Evolutionary conservation across 2,329 filamentous ascomycete genomes (phyloP), one percentile per base, ranked within the genome.

Genomic region (Sphaceloma murrayae): DNA sequence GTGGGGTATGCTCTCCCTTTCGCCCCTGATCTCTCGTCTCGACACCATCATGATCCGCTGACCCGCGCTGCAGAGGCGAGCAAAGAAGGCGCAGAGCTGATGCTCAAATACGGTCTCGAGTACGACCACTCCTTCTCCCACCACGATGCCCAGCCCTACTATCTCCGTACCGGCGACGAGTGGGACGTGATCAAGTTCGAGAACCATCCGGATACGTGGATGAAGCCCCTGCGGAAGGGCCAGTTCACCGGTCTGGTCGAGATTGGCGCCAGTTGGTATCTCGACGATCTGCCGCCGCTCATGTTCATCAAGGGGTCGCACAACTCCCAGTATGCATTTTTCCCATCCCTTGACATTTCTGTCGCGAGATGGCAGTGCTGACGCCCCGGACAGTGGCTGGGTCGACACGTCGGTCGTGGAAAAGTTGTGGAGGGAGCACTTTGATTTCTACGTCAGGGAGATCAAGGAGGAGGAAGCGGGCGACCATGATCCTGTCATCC

Each of bases 401-500:
- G 31, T 34, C 3, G 22, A 33, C 59, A 59, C 39, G 64, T 71
- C 0, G 62, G 71, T n/a, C 75, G 70, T 81, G 1, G 76, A 82
- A 53, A 74, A 78, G 24, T 69, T 80, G 24, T 81, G 77, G 77
- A 64, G 71, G 52, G 75, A 81, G 48, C 76, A 81, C 50, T 82
- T 82, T 48, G 72, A 80, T 53, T 85, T 85, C 61, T 85, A 82
- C 54, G 86, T 86, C 58, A 68, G 80, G 19, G 80, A 86, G 59
- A 80, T 84, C 50, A 80, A 86, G 52, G 78, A 83, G 52, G 85
- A 40, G 13, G 36, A 40, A 19, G 22, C 36, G 4, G 24, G 24
- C 24, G 13, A 40, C 7, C 14, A 24, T 19, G 36, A 40, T 30
- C 36, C 36, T 3, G 36, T 40, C 22, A 40, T 40, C 36, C 26